Conservation (phyloP, 305 asterid genomes). For the Solanum hybrid region DNA sequence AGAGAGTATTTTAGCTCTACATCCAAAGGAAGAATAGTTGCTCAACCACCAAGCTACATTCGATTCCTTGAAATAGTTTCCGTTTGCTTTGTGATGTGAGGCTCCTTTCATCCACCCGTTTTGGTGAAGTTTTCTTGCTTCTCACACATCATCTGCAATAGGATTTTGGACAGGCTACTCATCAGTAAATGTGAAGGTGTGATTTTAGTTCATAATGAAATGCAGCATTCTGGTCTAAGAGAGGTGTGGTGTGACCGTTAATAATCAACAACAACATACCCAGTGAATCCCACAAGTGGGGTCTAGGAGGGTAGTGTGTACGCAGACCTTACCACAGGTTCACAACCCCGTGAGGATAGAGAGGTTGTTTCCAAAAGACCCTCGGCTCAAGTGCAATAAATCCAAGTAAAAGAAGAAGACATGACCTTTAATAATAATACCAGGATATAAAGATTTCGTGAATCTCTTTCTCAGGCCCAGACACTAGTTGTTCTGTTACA, state of each 20-base stretch:
- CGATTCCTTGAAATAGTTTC: background rate
- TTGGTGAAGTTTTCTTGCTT: constrained; percentile 1
- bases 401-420: too few relatives aligned
- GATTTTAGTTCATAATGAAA: background rate
- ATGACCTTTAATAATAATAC: too few relatives aligned
- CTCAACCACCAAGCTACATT: background rate
- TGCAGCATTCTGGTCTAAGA: background rate
- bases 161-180: background rate
- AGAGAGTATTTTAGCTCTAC: background rate
- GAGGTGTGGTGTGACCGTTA: background rate
- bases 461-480: constrained; percentile 21
- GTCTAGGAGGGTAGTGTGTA: too few relatives aligned
- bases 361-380: too few relatives aligned
- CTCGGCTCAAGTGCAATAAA: too few relatives aligned
- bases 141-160: background rate
- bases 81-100: background rate
- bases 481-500: background rate
- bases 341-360: too few relatives aligned
- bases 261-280: too few relatives aligned
- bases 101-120: constrained; percentile 9
- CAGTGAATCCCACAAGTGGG: too few relatives aligned
- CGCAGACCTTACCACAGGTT: too few relatives aligned
- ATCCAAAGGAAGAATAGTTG: background rate
- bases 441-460: too few relatives aligned
- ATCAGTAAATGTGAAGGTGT: background rate